phyloP scores from a whole-genome alignment of 345 rosid species.

The Combretum micranthum region DNA sequence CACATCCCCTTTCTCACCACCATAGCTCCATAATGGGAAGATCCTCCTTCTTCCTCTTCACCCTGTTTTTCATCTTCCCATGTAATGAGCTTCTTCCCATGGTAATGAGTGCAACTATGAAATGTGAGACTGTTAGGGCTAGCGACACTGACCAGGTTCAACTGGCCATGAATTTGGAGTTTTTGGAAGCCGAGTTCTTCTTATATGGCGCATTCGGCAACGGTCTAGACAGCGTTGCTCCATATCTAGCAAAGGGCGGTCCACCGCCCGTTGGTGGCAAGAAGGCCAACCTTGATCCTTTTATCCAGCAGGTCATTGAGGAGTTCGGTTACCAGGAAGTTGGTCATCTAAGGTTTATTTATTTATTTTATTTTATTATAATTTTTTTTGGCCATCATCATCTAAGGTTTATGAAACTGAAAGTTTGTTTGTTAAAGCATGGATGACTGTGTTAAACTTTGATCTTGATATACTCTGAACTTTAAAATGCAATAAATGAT shows the following conservation, averaged over 20 bases:
- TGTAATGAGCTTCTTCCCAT: no score
- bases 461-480: background rate
- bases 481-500: no score
- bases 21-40: no score
- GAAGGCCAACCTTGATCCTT: conserved; percentile 47
- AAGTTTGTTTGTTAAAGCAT: background rate
- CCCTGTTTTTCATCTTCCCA: no score
- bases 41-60: no score
- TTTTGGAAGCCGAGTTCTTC: conserved; percentile 31
- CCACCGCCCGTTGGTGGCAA: conserved; percentile 28
- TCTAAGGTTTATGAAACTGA: conserved; percentile 31
- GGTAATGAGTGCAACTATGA: no score
- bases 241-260: conserved; percentile 19
- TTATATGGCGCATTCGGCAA: conserved; percentile 14
- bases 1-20: no score
- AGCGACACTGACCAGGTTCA: conserved; percentile 18
- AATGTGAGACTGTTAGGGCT: conserved; percentile 11
- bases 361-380: no score
- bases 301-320: conserved; percentile 27
- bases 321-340: conserved; percentile 69
- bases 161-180: conserved; percentile 27
- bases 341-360: conserved; percentile 58
- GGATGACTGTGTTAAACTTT: background rate
- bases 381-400: conserved; percentile 75
- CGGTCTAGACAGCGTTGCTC: conserved; percentile 19